phyloP scores from a whole-genome alignment of 192 early-diverging fungal species.

The Gamsiella multidivaricata region DNA sequence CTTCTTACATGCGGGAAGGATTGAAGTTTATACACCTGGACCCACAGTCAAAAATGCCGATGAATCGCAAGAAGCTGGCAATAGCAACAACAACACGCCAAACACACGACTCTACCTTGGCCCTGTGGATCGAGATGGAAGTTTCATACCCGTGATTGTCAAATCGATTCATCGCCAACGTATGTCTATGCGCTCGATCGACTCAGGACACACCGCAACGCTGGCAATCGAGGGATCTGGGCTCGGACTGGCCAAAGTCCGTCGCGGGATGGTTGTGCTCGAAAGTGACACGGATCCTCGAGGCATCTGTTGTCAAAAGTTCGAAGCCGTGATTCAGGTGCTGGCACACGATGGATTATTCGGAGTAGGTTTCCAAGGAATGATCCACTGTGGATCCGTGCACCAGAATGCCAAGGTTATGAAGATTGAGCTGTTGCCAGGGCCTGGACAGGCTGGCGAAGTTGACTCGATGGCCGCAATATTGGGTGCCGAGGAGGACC shows the following conservation, averaged over 20 bases:
- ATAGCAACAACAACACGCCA: not conserved
- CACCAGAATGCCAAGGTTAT: constrained; percentile 69
- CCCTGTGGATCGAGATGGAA: constrained; percentile 43
- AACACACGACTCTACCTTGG: constrained; percentile 54
- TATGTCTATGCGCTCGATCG: constrained; percentile 73
- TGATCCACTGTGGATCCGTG: constrained; percentile 68
- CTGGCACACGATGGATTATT: constrained; percentile 65
- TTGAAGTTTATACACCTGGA: constrained; percentile 50
- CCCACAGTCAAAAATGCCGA: not conserved
- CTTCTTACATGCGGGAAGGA: constrained; percentile 64
- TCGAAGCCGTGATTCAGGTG: constrained; percentile 74
- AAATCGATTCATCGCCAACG: constrained; percentile 87
- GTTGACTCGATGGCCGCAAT: not conserved
- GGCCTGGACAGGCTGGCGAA: constrained; percentile 18
- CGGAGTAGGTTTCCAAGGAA: constrained; percentile 62
- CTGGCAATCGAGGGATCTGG: constrained; percentile 69
- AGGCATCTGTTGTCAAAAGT: constrained; percentile 54
- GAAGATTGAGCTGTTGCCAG: constrained; percentile 36
- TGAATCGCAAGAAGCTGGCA: not conserved
- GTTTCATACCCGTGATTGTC: constrained; percentile 75
- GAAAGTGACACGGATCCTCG: constrained; percentile 59
- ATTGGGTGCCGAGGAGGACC: not conserved
- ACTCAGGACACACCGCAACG: constrained; percentile 81
- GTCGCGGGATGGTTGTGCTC: constrained; percentile 57
- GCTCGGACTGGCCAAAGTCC: constrained; percentile 67